A percentile compares a stretch with the other conserved stretches of the same genome.
phyloP scores from a whole-genome alignment of 73 alveolate species.

The Uronychia binucleata region DNA sequence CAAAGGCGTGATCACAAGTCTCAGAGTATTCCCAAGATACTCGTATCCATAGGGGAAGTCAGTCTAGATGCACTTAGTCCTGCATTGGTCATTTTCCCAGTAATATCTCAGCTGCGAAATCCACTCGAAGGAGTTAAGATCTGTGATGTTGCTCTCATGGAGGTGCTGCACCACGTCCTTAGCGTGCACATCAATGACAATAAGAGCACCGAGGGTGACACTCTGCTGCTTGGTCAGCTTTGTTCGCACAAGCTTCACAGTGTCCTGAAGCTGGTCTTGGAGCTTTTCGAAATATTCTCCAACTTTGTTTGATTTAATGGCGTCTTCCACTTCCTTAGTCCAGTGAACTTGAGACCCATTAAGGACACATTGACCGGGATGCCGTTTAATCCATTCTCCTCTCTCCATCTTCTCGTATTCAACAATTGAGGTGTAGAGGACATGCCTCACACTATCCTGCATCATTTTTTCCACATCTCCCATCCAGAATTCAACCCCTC shows the following conservation, averaged over 20 bases:
- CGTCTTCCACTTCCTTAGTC: slow-evolving; percentile 99
- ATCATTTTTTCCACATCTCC: slow-evolving; percentile 99
- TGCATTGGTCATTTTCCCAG: slow-evolving; percentile 97
- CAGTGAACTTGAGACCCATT: slow-evolving; percentile 99
- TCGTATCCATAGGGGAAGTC: slow-evolving; percentile 99
- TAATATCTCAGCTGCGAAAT: slow-evolving; percentile 99
- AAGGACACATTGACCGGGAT: slow-evolving; percentile 99
- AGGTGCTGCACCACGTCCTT: slow-evolving; percentile 91
- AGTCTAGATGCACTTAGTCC: slow-evolving; percentile 97
- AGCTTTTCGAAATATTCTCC: slow-evolving; percentile 79
- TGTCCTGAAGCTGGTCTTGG: slow-evolving; percentile 86
- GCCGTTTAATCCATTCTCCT: slow-evolving; percentile 98
- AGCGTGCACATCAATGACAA: slow-evolving; percentile 96
- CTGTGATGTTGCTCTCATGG: slow-evolving; percentile 81
- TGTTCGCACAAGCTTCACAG: slow-evolving; percentile 90
- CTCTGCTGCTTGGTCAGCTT: slow-evolving; percentile 77
- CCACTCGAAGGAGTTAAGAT: slow-evolving; percentile 98
- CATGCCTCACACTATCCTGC: slow-evolving; percentile 93
- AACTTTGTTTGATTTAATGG: slow-evolving; percentile 84
- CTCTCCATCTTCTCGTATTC: slow-evolving; percentile 90
- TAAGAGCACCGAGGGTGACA: slow-evolving; percentile 87
- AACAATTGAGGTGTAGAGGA: slow-evolving; percentile 81
- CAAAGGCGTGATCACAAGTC: slow-evolving; percentile 98
- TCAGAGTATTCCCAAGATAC: slow-evolving; percentile 95
- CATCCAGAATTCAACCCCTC: slow-evolving; percentile 99